Conservation (phyloP, 1,284 basidiomycete species). For the Heterobasidion occidentale region DNA sequence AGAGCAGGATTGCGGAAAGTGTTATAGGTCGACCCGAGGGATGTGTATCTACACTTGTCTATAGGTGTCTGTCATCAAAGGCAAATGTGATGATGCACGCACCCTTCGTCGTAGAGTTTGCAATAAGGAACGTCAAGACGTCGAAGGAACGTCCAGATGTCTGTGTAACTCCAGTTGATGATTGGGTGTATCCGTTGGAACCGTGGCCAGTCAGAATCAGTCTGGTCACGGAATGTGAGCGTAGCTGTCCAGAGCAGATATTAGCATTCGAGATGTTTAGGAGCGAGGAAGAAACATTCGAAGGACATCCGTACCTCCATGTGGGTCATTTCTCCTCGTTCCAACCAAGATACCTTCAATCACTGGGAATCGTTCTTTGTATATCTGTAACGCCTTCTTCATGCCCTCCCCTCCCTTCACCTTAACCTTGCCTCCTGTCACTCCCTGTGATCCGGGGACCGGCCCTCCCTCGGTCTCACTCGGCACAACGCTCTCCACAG, state of each 20-base stretch:
- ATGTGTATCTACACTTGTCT: conserved; percentile 69
- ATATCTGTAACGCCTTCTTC: conserved; percentile 72
- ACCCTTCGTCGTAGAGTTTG: conserved; percentile 84
- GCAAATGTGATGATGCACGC: conserved; percentile 31
- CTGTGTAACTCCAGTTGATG: conserved; percentile 87
- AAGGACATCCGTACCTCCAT: conserved; percentile 63
- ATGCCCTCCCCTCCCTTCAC: conserved; percentile 71
- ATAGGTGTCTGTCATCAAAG: conserved; percentile 28
- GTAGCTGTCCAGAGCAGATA: conserved; percentile 33
- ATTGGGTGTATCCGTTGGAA: conserved; percentile 88
- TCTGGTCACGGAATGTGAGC: conserved; percentile 67
- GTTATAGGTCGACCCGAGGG: conserved; percentile 91
- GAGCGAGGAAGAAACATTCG: not conserved
- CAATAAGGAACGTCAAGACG: conserved; percentile 81
- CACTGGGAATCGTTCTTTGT: conserved; percentile 58
- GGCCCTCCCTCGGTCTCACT: conserved; percentile 1
- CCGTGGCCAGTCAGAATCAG: conserved; percentile 67
- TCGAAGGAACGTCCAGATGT: conserved; percentile 87
- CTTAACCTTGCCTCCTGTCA: conserved; percentile 25
- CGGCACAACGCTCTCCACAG: conserved; percentile 33
- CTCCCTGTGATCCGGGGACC: not conserved
- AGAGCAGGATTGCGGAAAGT: conserved; percentile 75
- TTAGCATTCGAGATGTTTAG: not conserved
- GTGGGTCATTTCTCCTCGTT: conserved; percentile 83
- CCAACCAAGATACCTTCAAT: conserved; percentile 85